phyloP scores from a whole-genome alignment of 176 grass and related monocot genomes.

The Elymus sibiricus region DNA sequence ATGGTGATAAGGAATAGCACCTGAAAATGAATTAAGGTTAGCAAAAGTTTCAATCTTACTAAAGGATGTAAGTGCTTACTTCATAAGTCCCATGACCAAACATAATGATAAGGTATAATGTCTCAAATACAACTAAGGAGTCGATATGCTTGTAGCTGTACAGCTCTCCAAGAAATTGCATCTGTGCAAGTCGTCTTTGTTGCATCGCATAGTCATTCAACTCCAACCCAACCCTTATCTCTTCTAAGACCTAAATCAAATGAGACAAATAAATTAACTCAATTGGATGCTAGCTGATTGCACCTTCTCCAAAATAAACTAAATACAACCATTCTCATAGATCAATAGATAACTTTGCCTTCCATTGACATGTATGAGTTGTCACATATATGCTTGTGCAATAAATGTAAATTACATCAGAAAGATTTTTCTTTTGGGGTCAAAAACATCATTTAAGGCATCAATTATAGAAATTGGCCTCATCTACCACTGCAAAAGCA shows the following conservation, averaged over 20 bases:
- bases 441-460: neutral
- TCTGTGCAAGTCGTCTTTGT: constrained; percentile 78
- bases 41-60: constrained; percentile 10
- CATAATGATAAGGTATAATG: constrained; percentile 77
- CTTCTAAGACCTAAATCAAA: constrained; percentile 86
- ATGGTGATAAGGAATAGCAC: neutral
- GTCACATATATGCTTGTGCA: neutral
- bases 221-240: constrained; percentile 89
- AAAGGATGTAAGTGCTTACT: constrained; percentile 57
- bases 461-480: constrained; percentile 52
- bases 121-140: constrained; percentile 89
- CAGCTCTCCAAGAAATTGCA: constrained; percentile 94
- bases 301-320: neutral
- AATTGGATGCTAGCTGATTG: constrained; percentile 19
- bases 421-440: neutral
- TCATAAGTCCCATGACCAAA: constrained; percentile 86
- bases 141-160: constrained; percentile 95
- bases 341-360: neutral
- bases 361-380: neutral
- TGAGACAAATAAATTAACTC: constrained; percentile 24
- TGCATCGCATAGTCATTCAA: constrained; percentile 98
- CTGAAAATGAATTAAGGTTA: neutral
- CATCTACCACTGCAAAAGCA: constrained; percentile 79
- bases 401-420: neutral
- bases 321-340: neutral